Base-by-base conservation (phyloP, 176 grass and related monocot species). In the Paspalum notatum region DNA sequence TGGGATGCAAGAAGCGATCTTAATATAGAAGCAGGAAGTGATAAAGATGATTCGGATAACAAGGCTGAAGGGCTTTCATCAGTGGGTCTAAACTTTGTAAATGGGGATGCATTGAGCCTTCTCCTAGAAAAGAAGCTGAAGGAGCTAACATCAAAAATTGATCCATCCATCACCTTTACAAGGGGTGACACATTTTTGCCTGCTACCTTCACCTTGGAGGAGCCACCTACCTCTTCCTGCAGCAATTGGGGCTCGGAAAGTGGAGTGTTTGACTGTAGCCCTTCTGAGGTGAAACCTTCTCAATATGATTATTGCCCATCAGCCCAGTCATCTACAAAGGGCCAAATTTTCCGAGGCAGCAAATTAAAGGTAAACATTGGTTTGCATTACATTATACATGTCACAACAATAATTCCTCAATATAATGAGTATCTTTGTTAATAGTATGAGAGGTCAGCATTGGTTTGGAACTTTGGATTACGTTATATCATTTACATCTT, bases 101-200 rank as follows among this genome's bases (percentile, higher is more conserved):
- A 83, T 66, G 91, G 87, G 72, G 89, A 97, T 84, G 87, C 91
- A 12, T 82, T 98, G 78, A 90, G 90, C 80, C 87, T 90, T 84
- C 83, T 98, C 9, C 74, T 98, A 66, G 90, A 98, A 70, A 86
- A 89, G 53, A 92, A 98, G 74, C 56, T 98, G 42, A 88, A 84
- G 81, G 90, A 94, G 81, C 65, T 98, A 73, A 90, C 80, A 39
- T 82, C 83, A 71, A 78, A 68, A 41, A 85, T 82, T 53, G 87
- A 94, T 24, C 80, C 85, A 55, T 90, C 89, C 20, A 74, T 84
- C 73, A 85, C 88, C 71, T 89, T 94, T 41, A 74, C 72, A 39
- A 92, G 73, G 80, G 77, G 77, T 68, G 80, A 87, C 43, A 77
- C 65, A 42, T 88, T 92, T 74, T 8, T 56, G 22, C 66, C 84